Conservation (phyloP, 306 rosid species). For the Glycyrrhiza uralensis region DNA sequence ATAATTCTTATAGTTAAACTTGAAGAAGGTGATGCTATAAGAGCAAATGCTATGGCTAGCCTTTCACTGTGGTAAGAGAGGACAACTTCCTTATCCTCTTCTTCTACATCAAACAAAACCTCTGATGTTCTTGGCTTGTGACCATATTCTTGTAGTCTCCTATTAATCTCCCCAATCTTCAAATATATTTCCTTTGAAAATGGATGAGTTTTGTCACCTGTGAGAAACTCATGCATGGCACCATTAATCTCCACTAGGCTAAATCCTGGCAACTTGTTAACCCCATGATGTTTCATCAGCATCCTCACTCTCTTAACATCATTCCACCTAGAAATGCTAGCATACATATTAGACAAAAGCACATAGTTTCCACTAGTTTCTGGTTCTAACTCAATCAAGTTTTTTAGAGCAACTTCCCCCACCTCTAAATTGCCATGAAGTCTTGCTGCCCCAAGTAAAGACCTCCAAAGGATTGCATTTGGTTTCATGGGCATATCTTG, state of each 20-base stretch:
- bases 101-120: constrained; percentile 45
- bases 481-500: constrained; percentile 46
- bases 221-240: constrained; percentile 47
- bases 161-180: constrained; percentile 39
- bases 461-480: constrained; percentile 46
- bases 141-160: constrained; percentile 37
- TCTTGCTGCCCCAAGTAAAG: constrained; percentile 50
- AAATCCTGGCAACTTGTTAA: constrained; percentile 45
- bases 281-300: constrained; percentile 41
- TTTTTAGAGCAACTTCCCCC: constrained; percentile 40
- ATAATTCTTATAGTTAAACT: constrained; percentile 32
- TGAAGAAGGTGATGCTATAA: constrained; percentile 31
- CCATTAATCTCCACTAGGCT: constrained; percentile 46
- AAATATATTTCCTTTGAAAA: constrained; percentile 34
- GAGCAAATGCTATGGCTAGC: constrained; percentile 47
- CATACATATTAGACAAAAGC: constrained; percentile 49
- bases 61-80: constrained; percentile 49
- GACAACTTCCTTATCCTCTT: constrained; percentile 44
- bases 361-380: constrained; percentile 48
- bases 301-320: constrained; percentile 46
- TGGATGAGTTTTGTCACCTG: constrained; percentile 43
- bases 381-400: constrained; percentile 42
- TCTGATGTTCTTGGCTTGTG: constrained; percentile 38
- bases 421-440: constrained; percentile 38
- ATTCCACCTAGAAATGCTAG: constrained; percentile 36